These are phyloP conservation scores for Myxozyma vanderwaltii DNA, from an alignment of 805 yeast genomes.

Conservation along the genomic window DNA sequence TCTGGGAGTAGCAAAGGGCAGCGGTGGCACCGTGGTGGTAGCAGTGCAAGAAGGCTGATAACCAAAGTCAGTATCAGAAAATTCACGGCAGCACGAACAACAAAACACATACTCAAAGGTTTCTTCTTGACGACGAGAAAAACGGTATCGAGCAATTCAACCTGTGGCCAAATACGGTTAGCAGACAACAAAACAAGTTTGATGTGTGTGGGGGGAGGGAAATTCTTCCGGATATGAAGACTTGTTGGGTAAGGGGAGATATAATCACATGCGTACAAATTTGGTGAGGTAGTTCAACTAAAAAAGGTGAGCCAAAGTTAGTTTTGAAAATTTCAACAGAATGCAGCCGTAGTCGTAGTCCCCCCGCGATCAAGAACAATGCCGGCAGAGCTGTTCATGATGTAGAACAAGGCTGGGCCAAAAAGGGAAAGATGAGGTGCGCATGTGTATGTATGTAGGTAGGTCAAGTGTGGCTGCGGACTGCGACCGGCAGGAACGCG, in stretches of 20 bases:
- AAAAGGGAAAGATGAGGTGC: too few species aligned
- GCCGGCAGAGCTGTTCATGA: too few species aligned
- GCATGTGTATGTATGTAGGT: too few species aligned
- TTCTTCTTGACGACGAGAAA: slow-evolving; percentile 90
- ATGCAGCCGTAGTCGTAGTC: background rate
- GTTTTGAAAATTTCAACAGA: background rate
- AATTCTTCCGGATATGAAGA: background rate
- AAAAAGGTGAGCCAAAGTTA: background rate
- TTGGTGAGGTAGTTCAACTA: slow-evolving; percentile 83
- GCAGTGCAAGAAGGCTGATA: slow-evolving; percentile 75
- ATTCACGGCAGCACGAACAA: background rate
- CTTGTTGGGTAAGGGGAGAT: slow-evolving; percentile 6
- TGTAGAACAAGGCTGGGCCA: too few species aligned
- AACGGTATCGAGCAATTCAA: slow-evolving; percentile 88
- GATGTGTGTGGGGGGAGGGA: too few species aligned
- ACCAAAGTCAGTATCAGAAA: background rate
- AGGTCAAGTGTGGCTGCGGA: slow-evolving; percentile 1
- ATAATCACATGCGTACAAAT: slow-evolving; percentile 45
- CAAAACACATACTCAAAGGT: slow-evolving; percentile 56
- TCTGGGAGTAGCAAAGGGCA: slow-evolving; percentile 86
- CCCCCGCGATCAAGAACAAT: too few species aligned
- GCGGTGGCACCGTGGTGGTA: slow-evolving; percentile 99
- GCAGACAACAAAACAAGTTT: slow-evolving; percentile 4
- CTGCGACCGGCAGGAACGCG: slow-evolving; percentile 6
- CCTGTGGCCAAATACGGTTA: slow-evolving; percentile 28